Base-by-base conservation (phyloP, 345 rosid species). In the Capsella bursapastoris region DNA sequence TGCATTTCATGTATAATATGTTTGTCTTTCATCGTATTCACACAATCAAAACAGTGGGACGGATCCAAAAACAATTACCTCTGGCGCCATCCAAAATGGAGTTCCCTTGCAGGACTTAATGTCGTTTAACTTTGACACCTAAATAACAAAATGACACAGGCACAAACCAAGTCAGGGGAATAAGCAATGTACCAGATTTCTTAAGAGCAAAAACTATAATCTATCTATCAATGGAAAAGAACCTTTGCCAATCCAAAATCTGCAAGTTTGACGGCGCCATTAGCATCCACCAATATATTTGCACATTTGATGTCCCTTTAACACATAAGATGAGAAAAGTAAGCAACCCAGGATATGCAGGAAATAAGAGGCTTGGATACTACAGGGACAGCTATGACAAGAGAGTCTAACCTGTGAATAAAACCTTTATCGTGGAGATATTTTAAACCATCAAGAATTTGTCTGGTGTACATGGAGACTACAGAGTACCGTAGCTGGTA, bases 241-340 rank as follows among this genome's bases (percentile, higher is more conserved):
- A 91, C 98, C 98, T 94, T 90, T 47, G 98, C 98, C 83, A 94
- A 82, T 47, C 98, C 98, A 82, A 91, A 94, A 81, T 94, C 98
- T 56, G 96, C 95, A 78, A 94, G 96, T 81, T 91, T 94, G 32
- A 94, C 97, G 0, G 81, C 86, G 71, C 96, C 94, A 82, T 34
- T 85, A 1, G 85, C 81, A 81, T 84, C 95, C 45, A 91, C 95
- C 82, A 93, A 75, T 77, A 93, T 84, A 74, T 93, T 93, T 69
- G 96, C 95, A 70, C 97, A 93, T 80, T 93, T 93, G 71, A 93
- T 82, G 80, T 93, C 98, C 91, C 98, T 93, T 66, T 12, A 29
- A 57, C 2, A 69, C 55, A 69, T 57, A 34, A 65, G 16, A 77
- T 14, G 18, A 64, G 12, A 57, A 64, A 64, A 56, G 31, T 64